A percentile compares a stretch with the other conserved stretches of the same genome.
phyloP scores from a whole-genome alignment of 176 grass and related monocot species.

The Hsuehochloa calcarea region DNA sequence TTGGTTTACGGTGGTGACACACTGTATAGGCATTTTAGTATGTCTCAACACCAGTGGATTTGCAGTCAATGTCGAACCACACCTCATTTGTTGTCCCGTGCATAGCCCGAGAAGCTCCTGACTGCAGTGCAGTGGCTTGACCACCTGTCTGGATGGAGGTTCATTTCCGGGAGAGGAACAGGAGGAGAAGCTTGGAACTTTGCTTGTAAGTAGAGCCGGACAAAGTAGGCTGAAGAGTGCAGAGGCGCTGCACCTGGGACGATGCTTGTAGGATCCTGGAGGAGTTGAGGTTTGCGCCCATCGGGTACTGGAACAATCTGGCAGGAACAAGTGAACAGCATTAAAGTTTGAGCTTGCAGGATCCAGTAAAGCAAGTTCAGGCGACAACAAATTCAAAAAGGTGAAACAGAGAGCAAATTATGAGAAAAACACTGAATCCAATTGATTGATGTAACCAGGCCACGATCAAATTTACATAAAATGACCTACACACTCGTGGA shows the following conservation, averaged over 20 bases:
- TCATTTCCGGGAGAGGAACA: conserved; percentile 67
- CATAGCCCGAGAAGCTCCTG: conserved; percentile 67
- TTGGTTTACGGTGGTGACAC: neutral
- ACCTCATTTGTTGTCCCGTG: conserved; percentile 82
- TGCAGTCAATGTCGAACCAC: conserved; percentile 68
- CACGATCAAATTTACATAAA: neutral
- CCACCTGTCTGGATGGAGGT: conserved; percentile 71
- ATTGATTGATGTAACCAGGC: neutral
- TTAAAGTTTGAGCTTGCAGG: neutral
- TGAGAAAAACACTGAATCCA: neutral
- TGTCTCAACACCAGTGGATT: conserved; percentile 43
- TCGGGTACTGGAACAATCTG: conserved; percentile 88
- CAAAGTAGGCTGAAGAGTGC: conserved; percentile 66
- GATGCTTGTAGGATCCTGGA: conserved; percentile 74
- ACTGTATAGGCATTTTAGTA: conserved; percentile 39
- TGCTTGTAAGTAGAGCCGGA: conserved; percentile 60
- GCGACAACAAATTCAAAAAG: neutral
- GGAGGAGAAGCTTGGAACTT: conserved; percentile 84
- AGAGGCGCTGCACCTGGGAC: conserved; percentile 60
- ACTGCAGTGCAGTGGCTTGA: conserved; percentile 63
- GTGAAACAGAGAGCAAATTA: neutral
- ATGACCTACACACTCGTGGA: neutral
- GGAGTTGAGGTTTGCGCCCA: conserved; percentile 87
- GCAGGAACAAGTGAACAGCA: neutral
- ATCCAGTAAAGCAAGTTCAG: neutral